Base-by-base conservation (phyloP, 2,329 filamentous ascomycete species). In the Colletotrichum musicola region DNA sequence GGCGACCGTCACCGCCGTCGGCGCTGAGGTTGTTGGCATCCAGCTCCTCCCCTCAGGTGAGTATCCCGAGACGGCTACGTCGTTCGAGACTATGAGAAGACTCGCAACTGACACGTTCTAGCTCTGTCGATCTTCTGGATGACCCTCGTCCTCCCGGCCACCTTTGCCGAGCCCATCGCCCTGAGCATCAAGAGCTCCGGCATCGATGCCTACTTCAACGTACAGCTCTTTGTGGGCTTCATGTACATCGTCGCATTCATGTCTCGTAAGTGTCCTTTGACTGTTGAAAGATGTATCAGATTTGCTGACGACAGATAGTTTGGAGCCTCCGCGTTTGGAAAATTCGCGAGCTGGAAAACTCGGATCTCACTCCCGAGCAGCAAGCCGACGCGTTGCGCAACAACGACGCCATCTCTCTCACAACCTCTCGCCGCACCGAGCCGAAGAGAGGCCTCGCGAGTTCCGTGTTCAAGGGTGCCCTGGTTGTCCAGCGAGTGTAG, bases 1-100 rank as follows among this genome's bases (percentile, higher is more conserved):
- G 89, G 85, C 88, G 0, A 90, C 90, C 1, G 86, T 92, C 30
- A 90, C 83, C 0, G 92, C 93, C 0, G 88, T 95, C 6, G 87
- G 87, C 5, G 91, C 91, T 3, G 93, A 95, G 77, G 88, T 95
- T 1, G 88, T 95, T 35, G 92, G 92, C 0, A 77, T 95, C 4
- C 85, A 86, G 65, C 81, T 92, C 49, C 83, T 95, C 2, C 91
- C 93, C 1, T 88, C 90, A 13, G 89, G 88, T 73, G 71, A 72
- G 77, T 68, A 16, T 16, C 1, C 25, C 40, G 50, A 12, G 62
- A 13, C 2, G 3, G 25, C 16, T 5, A 20, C 12, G 9, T 16
- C 0, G 5, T 1, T 5, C 40, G 4, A 35, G 7, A 1, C 10
- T 35, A 35, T 10, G 6, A 1, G 30, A 35, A 7, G 10, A 35